phyloP scores from a whole-genome alignment of 768 basidiomycete genomes.

The Kwoniella sp. region DNA sequence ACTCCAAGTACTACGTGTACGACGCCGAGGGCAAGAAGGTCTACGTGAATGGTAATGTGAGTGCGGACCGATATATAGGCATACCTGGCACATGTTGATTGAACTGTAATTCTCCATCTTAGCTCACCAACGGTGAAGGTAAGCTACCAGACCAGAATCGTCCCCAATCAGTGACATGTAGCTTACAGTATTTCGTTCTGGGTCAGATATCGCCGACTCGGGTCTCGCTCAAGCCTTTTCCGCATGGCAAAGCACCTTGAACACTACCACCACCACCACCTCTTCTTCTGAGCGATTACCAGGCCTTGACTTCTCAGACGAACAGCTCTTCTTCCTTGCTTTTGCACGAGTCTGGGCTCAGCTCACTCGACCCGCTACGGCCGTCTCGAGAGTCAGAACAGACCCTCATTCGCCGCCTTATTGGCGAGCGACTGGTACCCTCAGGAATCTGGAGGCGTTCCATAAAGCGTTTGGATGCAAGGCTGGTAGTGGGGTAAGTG shows the following conservation, averaged over 20 bases:
- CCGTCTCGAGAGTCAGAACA: slow-evolving; percentile 72
- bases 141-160: not conserved
- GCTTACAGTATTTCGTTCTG: no score
- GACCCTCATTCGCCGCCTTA: slow-evolving; percentile 84
- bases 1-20: slow-evolving; percentile 78
- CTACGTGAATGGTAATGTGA: slow-evolving; percentile 74
- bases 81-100: no score
- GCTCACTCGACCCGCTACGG: slow-evolving; percentile 74
- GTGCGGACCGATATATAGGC: slow-evolving; percentile 56
- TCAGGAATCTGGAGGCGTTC: slow-evolving; percentile 84
- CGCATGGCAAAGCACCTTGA: slow-evolving; percentile 78
- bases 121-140: slow-evolving; percentile 54
- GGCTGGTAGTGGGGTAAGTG: slow-evolving; percentile 68
- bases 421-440: slow-evolving; percentile 81
- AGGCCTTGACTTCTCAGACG: slow-evolving; percentile 64
- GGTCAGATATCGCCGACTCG: slow-evolving; percentile 55
- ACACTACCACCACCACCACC: slow-evolving; percentile 38
- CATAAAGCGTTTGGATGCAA: slow-evolving; percentile 83
- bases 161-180: no score
- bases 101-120: no score
- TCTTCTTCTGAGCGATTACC: slow-evolving; percentile 65
- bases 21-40: slow-evolving; percentile 82
- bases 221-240: slow-evolving; percentile 65
- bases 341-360: slow-evolving; percentile 86
- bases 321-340: slow-evolving; percentile 91